Base-by-base conservation (phyloP, 345 rosid species). In the Hibiscus syriacus region DNA sequence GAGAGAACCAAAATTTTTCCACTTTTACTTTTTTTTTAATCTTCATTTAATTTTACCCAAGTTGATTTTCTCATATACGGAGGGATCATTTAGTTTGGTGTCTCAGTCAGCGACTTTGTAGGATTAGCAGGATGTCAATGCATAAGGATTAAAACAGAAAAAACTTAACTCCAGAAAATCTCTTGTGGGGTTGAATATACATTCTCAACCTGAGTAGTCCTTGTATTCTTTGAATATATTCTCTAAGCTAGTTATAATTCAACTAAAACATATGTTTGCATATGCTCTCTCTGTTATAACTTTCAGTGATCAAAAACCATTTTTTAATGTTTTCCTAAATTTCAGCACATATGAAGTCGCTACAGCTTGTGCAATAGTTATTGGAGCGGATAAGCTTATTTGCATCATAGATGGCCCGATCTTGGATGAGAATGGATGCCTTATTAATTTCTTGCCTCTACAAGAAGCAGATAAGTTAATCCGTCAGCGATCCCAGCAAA, bases 311-410 rank as follows among this genome's bases (percentile, higher is more conserved):
- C 29, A 14, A 65, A 38, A 52, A 53, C 19, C 16, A 60, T 55
- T 17, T 4, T 17, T 50, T 54, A 55, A 27, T 64, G 43, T 50
- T 77, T 73, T 63, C 41, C 49, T 50, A 41, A 13, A 30, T 78
- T 69, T 79, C 89, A 93, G 97, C 88, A 90, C 96, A 54, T 93
- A 89, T 68, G 98, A 93, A 84, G 98, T 93, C 38, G 98, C 98
- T 60, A 93, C 97, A 23, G 97, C 98, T 32, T 93, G 98, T 83
- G 98, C 98, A 61, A 72, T 89, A 71, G 96, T 97, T 36, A 87
- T 93, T 76, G 94, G 83, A 61, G 98, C 97, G 63, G 97, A 93
- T 73, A 93, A 90, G 81, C 98, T 93, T 81, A 88, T 93, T 50
- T 89, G 96, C 71, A 73, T 89, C 59, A 85, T 89, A 75, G 97